Evolutionary conservation across 441 rosid species (phyloP).

Genomic region (Corymbia calophylla): DNA sequence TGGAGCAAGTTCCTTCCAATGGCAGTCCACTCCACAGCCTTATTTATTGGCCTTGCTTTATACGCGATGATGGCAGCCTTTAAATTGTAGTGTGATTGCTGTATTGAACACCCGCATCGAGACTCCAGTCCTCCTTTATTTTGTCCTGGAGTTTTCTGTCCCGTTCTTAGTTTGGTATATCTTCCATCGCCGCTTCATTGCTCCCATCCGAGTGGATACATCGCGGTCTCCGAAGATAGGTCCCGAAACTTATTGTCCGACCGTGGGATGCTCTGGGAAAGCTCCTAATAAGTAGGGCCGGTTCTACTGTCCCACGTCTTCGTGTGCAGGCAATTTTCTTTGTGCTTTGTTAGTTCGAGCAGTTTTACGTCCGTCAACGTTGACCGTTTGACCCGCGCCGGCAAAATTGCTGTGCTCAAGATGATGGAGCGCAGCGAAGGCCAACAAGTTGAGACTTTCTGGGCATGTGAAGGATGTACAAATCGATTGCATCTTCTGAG

Average conservation of each 20-base stretch:
- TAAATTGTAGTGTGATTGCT: fast-evolving
- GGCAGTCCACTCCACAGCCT: fast-evolving
- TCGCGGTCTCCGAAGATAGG: fast-evolving
- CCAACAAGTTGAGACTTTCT: background rate
- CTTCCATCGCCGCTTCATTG: fast-evolving
- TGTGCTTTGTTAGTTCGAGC: background rate
- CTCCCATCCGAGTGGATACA: fast-evolving
- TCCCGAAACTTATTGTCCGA: background rate
- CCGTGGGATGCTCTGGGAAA: background rate
- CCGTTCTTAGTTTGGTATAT: fast-evolving
- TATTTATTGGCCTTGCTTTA: fast-evolving
- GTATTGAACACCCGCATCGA: fast-evolving
- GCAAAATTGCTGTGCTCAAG: background rate
- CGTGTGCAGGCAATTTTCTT: background rate
- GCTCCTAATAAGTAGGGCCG: background rate
- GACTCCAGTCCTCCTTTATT: fast-evolving
- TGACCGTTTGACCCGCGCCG: background rate
- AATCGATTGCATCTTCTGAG: background rate
- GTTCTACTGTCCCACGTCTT: background rate
- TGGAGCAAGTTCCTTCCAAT: fast-evolving
- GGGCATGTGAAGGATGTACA: background rate
- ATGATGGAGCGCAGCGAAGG: background rate
- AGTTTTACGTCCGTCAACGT: background rate
- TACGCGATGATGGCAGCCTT: fast-evolving
- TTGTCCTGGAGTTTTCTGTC: fast-evolving